These are phyloP conservation scores for Teratosphaeria zuluensis DNA, from an alignment of 2,329 filamentous ascomycete species.

Conservation along the genomic window DNA sequence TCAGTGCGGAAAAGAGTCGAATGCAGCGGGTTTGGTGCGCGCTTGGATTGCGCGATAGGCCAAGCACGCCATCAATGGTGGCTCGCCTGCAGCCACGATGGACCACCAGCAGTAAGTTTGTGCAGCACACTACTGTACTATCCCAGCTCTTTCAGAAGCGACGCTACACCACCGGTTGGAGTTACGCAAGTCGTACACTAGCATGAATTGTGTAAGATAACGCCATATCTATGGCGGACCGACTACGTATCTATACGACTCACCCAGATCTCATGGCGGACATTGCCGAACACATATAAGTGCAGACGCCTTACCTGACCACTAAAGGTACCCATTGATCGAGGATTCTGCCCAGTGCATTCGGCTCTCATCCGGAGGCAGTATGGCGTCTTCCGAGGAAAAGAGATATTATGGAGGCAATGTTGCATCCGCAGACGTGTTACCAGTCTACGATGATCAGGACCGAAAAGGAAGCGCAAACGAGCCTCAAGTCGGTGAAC, in stretches of 20 bases:
- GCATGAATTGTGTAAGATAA: background rate
- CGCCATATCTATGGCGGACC: background rate
- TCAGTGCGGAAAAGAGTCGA: background rate
- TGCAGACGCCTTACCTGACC: background rate
- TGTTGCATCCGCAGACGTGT: background rate
- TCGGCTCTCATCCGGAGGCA: background rate
- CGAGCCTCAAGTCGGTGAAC: background rate
- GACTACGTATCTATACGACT: background rate
- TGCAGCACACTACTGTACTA: background rate
- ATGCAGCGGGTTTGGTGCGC: background rate
- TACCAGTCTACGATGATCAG: background rate
- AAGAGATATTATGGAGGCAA: background rate
- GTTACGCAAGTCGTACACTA: background rate
- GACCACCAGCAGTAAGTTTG: background rate
- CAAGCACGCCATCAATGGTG: background rate
- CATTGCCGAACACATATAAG: background rate
- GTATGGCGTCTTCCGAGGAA: background rate
- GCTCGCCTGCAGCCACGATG: background rate
- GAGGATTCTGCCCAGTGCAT: background rate
- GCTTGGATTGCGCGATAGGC: background rate
- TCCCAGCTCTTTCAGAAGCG: background rate
- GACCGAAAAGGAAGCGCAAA: background rate
- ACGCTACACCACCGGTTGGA: background rate
- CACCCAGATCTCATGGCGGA: background rate
- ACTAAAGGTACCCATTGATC: background rate